Base-by-base conservation (phyloP, 192 early-diverging fungal species). In the Coemansia sp. region DNA sequence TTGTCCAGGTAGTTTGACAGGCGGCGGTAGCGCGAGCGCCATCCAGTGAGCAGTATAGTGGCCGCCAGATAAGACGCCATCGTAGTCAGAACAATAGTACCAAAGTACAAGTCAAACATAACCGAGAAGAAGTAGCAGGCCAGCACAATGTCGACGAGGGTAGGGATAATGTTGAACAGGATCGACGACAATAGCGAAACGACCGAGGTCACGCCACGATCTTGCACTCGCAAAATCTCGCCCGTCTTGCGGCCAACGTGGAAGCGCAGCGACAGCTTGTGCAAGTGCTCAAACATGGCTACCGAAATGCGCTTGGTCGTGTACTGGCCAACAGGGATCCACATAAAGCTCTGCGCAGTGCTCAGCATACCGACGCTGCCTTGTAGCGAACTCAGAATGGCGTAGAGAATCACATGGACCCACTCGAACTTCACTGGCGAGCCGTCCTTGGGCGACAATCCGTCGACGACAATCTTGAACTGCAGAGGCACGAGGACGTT, bases 211-310 rank as follows among this genome's bases (percentile, higher is more conserved):
- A 86, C 86, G 22, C 87, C 87, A 27, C 87, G 86, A 59, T 88
- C 87, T 74, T 86, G 85, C 22, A 98, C 94, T 4, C 97, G 90
- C 27, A 99, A 89, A 11, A 98, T 89, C 75, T 98, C 95, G 51
- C 95, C 95, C 0, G 97, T 98, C 72, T 98, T 98, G 64, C 96
- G 90, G 72, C 92, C 93, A 54, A 98, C 89, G 68, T 99, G 97
- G 78, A 94, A 99, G 24, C 91, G 88, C 20, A 98, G 86, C 8
- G 95, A 95, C 33, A 99, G 88, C 27, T 76, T 88, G 76, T 96
- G 96, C 68, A 97, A 77, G 71, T 99, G 97, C 41, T 88, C 84
- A 54, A 99, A 94, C 88, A 97, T 95, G 22, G 86, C 87, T 11
- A 98, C 88, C 15, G 95, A 94, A n/a, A 99, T 87, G 60, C 94